Evolutionary conservation across 257 asterid species (phyloP), one percentile per base, ranked within the genome.

Genomic region (Nicotiana attenuata): DNA sequence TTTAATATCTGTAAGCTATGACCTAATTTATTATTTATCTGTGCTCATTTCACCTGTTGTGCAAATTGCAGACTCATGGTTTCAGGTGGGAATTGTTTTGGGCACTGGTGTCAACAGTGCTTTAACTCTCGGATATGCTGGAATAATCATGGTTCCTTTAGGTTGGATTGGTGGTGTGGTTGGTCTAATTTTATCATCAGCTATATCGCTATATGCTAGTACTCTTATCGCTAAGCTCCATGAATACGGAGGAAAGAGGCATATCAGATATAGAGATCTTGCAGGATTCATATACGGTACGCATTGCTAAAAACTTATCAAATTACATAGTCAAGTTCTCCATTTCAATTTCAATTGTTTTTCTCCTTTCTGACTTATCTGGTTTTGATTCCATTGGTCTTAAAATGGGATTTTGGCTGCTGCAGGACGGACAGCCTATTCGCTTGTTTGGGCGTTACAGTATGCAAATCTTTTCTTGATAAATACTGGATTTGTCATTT

Each of bases 91-190:
- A 68, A 90, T 96, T 76, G 93, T 96, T 59, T 96, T 96, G 29
- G 93, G 98, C 13, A 96, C 98, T 19, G 99, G 99, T 77, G 86
- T 96, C 85, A 96, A 96, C 91, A 96, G 99, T 61, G 99, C 97
- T 2, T 96, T 92, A 71, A 97, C 92, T 86, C 92, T 96, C 66
- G 99, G 99, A 33, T 96, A 96, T 81, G 91, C 99, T 24, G 99
- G 97, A 2, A 86, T 97, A 0, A 85, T 94, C 82, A 96, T 94
- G 99, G 97, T 92, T 82, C 99, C 99, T 1, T 81, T 96, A 84
- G 97, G 99, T 55, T 94, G 99, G 99, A 26, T 87, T 13, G 97
- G 99, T 56, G 98, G 99, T 63, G 99, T 96, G 47, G 84, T 94
- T 38, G 99, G 99, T 53, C 84, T 96, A 31, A 82, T 96, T 73